A percentile compares a stretch with the other conserved stretches of the same genome.
These are phyloP conservation scores for Hyaloscypha bicolor DNA, from an alignment of 495 filamentous ascomycete genomes.

Conservation along the genomic window DNA sequence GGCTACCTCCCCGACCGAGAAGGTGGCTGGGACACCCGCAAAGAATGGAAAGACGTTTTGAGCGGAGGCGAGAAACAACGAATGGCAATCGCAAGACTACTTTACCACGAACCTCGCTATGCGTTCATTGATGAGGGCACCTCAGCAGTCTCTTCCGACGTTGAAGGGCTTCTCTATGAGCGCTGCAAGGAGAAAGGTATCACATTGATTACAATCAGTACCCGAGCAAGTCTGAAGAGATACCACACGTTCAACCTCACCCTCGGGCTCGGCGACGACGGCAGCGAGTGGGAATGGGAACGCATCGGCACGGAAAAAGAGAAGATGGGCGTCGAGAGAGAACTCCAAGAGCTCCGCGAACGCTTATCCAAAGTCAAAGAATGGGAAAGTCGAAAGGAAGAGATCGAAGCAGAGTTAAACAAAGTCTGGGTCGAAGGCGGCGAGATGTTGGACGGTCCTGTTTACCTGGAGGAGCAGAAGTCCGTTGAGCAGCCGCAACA, in stretches of 20 bases:
- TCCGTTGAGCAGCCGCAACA: background rate
- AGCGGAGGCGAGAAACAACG: constrained; percentile 98
- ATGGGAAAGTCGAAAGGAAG: constrained; percentile 76
- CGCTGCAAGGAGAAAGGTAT: constrained; percentile 89
- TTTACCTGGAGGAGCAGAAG: constrained; percentile 18
- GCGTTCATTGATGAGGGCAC: constrained; percentile 96
- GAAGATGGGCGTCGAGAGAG: constrained; percentile 86
- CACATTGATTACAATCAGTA: constrained; percentile 92
- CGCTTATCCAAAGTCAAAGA: constrained; percentile 77
- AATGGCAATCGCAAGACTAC: constrained; percentile 82
- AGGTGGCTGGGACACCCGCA: constrained; percentile 93
- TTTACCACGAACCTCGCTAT: constrained; percentile 94
- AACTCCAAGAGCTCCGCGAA: constrained; percentile 81
- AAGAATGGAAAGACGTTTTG: constrained; percentile 98
- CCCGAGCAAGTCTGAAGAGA: constrained; percentile 88
- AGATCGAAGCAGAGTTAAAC: constrained; percentile 63
- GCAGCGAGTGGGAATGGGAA: constrained; percentile 81
- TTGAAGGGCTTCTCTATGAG: constrained; percentile 93
- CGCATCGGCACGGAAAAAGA: constrained; percentile 91
- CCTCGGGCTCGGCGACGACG: constrained; percentile 70
- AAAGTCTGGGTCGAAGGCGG: constrained; percentile 54
- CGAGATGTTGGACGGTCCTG: constrained; percentile 23
- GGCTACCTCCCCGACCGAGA: constrained; percentile 90
- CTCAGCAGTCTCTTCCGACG: constrained; percentile 88
- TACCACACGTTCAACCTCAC: constrained; percentile 91